phyloP scores from a whole-genome alignment of 768 basidiomycete genomes.

The Grammothele lineata region DNA sequence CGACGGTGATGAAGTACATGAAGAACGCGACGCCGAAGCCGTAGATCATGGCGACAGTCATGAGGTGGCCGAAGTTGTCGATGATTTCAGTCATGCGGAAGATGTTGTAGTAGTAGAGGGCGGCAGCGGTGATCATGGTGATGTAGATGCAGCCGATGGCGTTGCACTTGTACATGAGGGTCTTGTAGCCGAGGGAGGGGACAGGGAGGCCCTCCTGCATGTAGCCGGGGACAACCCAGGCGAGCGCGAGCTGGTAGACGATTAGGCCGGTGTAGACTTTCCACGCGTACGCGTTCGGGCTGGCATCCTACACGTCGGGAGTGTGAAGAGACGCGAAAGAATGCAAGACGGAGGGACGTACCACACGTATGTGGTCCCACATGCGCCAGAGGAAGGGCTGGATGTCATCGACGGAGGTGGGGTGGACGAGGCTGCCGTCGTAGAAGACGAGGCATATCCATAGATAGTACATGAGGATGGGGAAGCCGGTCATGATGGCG shows the following conservation, averaged over 20 bases:
- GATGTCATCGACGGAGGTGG: conserved; percentile 64
- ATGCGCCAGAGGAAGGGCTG: conserved; percentile 74
- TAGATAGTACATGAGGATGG: conserved; percentile 95
- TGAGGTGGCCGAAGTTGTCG: conserved; percentile 92
- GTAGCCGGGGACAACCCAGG: conserved; percentile 87
- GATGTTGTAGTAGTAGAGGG: conserved; percentile 71
- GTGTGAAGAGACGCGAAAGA: neutral
- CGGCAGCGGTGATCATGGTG: conserved; percentile 70
- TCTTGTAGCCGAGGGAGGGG: conserved; percentile 88
- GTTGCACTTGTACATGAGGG: conserved; percentile 96
- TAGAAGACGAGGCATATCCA: conserved; percentile 98
- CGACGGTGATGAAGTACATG: conserved; percentile 75
- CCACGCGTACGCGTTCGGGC: conserved; percentile 85
- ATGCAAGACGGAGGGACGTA: conserved; percentile 31
- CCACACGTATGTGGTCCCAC: conserved; percentile 81
- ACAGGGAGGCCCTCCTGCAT: conserved; percentile 95
- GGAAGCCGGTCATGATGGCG: conserved; percentile 94
- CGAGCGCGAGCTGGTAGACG: conserved; percentile 85
- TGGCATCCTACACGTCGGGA: conserved; percentile 92
- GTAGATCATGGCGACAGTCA: conserved; percentile 92
- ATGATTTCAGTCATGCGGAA: conserved; percentile 95
- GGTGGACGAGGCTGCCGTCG: conserved; percentile 75
- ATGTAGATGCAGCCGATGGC: conserved; percentile 81
- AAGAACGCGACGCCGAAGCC: conserved; percentile 80
- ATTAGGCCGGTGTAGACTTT: conserved; percentile 88